Evolutionary conservation across 1,139 yeast species (phyloP).

Genomic region (Suhomyces maxii): DNA sequence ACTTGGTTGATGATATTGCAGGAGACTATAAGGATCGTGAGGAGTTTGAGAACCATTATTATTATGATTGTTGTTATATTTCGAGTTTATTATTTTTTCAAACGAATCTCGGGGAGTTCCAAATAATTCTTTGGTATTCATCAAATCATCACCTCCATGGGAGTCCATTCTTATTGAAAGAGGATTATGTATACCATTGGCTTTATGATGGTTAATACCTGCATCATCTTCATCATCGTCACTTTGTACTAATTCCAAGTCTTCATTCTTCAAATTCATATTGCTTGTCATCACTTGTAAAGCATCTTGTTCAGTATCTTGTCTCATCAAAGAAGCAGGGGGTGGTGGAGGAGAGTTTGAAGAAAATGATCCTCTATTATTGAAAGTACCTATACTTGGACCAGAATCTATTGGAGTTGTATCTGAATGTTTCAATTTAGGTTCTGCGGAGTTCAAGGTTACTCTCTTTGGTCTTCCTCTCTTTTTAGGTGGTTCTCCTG

Average conservation of each 20-base stretch:
- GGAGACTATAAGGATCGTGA: conserved; percentile 22
- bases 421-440: conserved; percentile 30
- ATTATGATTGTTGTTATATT: conserved; percentile 7
- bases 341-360: conserved; percentile 11
- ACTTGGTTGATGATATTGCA: conserved; percentile 23
- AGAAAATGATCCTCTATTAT: conserved; percentile 17
- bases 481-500: conserved; percentile 40
- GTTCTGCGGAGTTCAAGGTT: conserved; percentile 26
- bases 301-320: conserved; percentile 47
- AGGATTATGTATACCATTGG: conserved; percentile 8
- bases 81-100: conserved; percentile 29
- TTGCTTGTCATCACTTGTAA: conserved; percentile 36
- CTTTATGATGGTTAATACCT: conserved; percentile 12
- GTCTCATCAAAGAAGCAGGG: conserved; percentile 33
- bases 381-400: conserved; percentile 33
- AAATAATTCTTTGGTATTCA: conserved; percentile 44
- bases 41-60: conserved; percentile 9
- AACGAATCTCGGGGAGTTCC: conserved; percentile 46
- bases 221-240: conserved; percentile 31
- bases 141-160: conserved; percentile 35
- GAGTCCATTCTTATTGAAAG: conserved; percentile 12
- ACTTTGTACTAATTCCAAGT: conserved; percentile 37
- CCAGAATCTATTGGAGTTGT: conserved; percentile 35
- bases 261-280: conserved; percentile 39
- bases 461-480: conserved; percentile 52